phyloP scores from a whole-genome alignment of 352 stramenopile species.

The Aphanomyces astaci region DNA sequence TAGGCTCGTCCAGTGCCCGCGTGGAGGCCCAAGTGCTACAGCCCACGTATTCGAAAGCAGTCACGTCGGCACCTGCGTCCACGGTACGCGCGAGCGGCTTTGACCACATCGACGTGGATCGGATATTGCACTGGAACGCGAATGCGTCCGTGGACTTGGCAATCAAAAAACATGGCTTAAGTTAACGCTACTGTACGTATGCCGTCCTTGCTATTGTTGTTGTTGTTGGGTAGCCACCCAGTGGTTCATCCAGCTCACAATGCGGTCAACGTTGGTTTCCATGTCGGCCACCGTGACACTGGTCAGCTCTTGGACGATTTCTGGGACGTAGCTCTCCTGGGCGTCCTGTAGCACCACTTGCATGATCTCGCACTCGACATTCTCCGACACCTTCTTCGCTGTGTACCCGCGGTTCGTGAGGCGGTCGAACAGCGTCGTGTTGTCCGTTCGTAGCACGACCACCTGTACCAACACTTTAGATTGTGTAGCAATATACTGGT shows the following conservation, averaged over 20 bases:
- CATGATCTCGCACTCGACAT: slow-evolving; percentile 98
- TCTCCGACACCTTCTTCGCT: slow-evolving; percentile 94
- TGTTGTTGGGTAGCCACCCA: slow-evolving; percentile 80
- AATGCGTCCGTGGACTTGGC: neutral
- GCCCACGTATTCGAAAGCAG: neutral
- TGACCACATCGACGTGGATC: slow-evolving; percentile 3
- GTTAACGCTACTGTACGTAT: neutral
- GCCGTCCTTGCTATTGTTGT: slow-evolving; percentile 18
- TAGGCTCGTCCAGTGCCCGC: neutral
- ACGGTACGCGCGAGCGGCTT: neutral
- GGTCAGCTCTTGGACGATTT: slow-evolving; percentile 93
- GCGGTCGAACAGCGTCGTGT: slow-evolving; percentile 87
- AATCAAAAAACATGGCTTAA: neutral
- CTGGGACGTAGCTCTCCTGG: slow-evolving; percentile 86
- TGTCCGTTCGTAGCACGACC: slow-evolving; percentile 88
- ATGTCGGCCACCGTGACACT: slow-evolving; percentile 95
- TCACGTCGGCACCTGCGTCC: neutral
- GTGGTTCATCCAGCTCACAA: slow-evolving; percentile 87
- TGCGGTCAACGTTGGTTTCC: slow-evolving; percentile 90
- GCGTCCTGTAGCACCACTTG: slow-evolving; percentile 95
- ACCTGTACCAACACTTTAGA: slow-evolving; percentile 29
- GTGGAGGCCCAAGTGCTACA: neutral
- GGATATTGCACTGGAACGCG: neutral
- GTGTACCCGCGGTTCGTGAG: slow-evolving; percentile 87
- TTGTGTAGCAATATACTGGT: too few relatives aligned